phyloP scores from a whole-genome alignment of 129 eudicot genomes.

The Artemisia argyi region DNA sequence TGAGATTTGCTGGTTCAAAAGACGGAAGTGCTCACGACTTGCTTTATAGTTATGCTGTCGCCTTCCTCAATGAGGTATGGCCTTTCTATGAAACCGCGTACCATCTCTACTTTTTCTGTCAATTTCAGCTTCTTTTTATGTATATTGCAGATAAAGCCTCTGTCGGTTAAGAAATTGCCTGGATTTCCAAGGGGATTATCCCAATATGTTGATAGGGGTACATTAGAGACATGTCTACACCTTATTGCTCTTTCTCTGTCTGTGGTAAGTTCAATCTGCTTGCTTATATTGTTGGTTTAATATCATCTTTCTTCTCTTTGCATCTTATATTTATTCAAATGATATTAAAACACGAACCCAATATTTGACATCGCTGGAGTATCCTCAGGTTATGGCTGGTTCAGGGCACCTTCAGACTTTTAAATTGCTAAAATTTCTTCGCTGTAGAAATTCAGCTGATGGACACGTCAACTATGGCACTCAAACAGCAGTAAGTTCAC shows the following conservation, averaged over 20 bases:
- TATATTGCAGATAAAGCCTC: conserved; percentile 80
- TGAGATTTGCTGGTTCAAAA: conserved; percentile 92
- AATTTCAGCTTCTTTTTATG: conserved; percentile 13
- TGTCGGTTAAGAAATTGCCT: conserved; percentile 41
- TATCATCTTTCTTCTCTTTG: not conserved
- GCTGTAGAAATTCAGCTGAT: conserved; percentile 78
- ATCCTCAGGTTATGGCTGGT: conserved; percentile 94
- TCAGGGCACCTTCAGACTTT: conserved; percentile 89
- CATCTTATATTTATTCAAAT: not conserved
- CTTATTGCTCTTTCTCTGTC: conserved; percentile 87
- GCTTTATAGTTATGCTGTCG: conserved; percentile 74
- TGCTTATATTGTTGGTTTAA: conserved; percentile 14
- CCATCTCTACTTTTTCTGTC: not conserved
- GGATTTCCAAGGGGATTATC: conserved; percentile 71
- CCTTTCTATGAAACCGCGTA: conserved; percentile 6
- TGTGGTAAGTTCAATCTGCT: conserved; percentile 60
- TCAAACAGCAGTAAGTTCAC: conserved; percentile 82
- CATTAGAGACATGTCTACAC: conserved; percentile 95
- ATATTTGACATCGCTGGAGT: conserved; percentile 21
- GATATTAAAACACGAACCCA: not conserved
- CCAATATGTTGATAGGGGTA: conserved; percentile 82
- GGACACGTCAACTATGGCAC: conserved; percentile 82
- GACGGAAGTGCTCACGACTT: conserved; percentile 80
- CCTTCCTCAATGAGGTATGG: conserved; percentile 86
- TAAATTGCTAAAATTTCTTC: conserved; percentile 73